Base-by-base conservation (phyloP, 2,329 filamentous ascomycete species). In the Pezicula radicicola region DNA sequence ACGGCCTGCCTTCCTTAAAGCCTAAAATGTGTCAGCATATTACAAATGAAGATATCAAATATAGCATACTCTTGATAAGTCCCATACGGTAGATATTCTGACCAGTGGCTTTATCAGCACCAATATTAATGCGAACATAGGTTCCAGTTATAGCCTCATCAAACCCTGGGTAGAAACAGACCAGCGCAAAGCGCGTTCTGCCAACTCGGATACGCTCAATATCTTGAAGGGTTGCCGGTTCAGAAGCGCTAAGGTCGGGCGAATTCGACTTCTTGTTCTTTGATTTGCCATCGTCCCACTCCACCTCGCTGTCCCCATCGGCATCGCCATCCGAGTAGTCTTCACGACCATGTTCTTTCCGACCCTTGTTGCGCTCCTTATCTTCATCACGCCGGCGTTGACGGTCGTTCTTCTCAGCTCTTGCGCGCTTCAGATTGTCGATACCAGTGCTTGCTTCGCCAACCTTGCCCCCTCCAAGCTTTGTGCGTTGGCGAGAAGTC, bases 131-230 rank as follows among this genome's bases (percentile, higher is more conserved):
- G 48, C 94, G 89, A 36, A 87, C 87, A 67, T 88, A 99, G 69
- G 91, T 95, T 48, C 91, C 91, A 15, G 78, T 83, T 63, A 97
- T 88, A 28, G 88, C 80, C 8, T 88, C 75, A 51, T 96, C 89
- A 60, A 99, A 97, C 4, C 87, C 87, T 10, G 94, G 94, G 61
- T 92, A 93, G 74, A 96, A 96, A 77, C 91, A 97, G 50, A 96
- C 88, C 64, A 93, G 85, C 6, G 88, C 87, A 68, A 99, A 96
- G 64, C 91, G 89, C 60, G 83, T 88, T 56, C 94, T 84, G 46
- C 92, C 90, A 53, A 99, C 81, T 52, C 91, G 84, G 49, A 93
- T 83, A 47, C 89, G 84, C 66, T 97, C 88, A 58, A 93, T 84
- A 68, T 97, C 91, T n/a, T 79, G 80, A 18, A 96, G 75, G 35